Base-by-base conservation (phyloP, 441 rosid genomes). In the Euphorbia celastroides region DNA sequence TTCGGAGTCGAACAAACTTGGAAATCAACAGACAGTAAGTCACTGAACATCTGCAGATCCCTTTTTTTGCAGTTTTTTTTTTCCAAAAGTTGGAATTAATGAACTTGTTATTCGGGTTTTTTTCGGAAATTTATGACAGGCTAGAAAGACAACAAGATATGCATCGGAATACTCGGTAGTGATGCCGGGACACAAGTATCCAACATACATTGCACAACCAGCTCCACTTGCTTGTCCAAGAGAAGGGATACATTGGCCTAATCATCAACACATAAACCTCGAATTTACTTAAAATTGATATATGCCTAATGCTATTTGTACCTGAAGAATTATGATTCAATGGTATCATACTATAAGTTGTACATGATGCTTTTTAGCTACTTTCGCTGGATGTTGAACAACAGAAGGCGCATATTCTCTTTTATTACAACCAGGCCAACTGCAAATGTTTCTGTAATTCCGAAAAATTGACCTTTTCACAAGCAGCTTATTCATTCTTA, bases 131-230 rank as follows among this genome's bases (percentile, higher is more conserved):
- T 16, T 65, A 30, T 78, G 71, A 73, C 84, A 89, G 98, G 86
- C 78, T 30, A 67, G 74, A 55, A 56, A 70, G 69, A 20, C 48
- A 42, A 12, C 48, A 13, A 12, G 79, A 20, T 74, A 74, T 60
- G 84, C 83, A 54, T 71, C 82, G 7, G 97, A 88, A 74, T 83
- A 84, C 74, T 86, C 96, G 50, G 96, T 93, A 32, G 60, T 88
- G 81, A 93, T 93, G 98, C 98, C 98, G 0, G 98, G 97, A 32
- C 84, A 87, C 72, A 79, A 80, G 16, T 44, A 77, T 52, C 96
- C 98, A 19, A 90, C 95, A 59, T 82, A 74, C 77, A 86, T 93
- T 61, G 98, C 98, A 14, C 89, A 84, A 70, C 93, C 90, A 17
- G 93, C 96, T 56, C 98, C 98, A 25, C 82, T 90, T 17, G 89